phyloP scores from a whole-genome alignment of 768 basidiomycete genomes.

The Leccinum arenicola region DNA sequence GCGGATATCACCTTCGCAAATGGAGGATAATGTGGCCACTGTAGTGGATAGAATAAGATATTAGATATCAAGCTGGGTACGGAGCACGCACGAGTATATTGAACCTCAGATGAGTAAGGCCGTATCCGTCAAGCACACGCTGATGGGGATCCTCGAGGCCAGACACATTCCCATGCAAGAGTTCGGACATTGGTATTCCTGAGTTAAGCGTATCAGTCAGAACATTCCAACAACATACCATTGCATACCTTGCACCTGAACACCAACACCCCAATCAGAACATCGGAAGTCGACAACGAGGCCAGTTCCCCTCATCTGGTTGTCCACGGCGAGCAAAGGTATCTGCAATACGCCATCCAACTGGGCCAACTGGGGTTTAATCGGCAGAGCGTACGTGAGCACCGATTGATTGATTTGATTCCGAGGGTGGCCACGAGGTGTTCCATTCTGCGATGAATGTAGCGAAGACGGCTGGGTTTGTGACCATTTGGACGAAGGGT shows the following conservation, averaged over 20 bases:
- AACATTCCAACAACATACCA: not conserved
- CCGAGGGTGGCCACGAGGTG: slow-evolving; percentile 1
- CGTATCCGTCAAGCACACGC: slow-evolving; percentile 22
- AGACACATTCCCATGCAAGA: slow-evolving; percentile 20
- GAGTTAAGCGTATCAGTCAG: not conserved
- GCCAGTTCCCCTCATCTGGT: slow-evolving; percentile 15
- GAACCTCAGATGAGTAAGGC: slow-evolving; percentile 13
- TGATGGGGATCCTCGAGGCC: slow-evolving; percentile 19
- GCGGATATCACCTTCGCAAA: slow-evolving; percentile 25
- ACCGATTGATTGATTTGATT: slow-evolving; percentile 3
- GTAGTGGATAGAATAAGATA: not conserved
- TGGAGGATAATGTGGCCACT: slow-evolving; percentile 29
- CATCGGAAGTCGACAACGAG: slow-evolving; percentile 20
- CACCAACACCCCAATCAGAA: slow-evolving; percentile 25
- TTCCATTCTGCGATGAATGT: slow-evolving; percentile 2
- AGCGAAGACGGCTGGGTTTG: not conserved
- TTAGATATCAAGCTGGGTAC: not conserved
- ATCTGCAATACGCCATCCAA: slow-evolving; percentile 20
- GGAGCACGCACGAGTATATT: slow-evolving; percentile 23
- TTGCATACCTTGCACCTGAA: slow-evolving; percentile 18
- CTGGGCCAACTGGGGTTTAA: slow-evolving; percentile 19
- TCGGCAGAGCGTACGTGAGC: slow-evolving; percentile 19
- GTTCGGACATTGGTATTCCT: slow-evolving; percentile 28
- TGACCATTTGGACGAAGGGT: not conserved
- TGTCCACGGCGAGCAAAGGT: slow-evolving; percentile 25